Conservation (phyloP, 768 basidiomycete species). For the Rhodosporidiobolus sp. region DNA sequence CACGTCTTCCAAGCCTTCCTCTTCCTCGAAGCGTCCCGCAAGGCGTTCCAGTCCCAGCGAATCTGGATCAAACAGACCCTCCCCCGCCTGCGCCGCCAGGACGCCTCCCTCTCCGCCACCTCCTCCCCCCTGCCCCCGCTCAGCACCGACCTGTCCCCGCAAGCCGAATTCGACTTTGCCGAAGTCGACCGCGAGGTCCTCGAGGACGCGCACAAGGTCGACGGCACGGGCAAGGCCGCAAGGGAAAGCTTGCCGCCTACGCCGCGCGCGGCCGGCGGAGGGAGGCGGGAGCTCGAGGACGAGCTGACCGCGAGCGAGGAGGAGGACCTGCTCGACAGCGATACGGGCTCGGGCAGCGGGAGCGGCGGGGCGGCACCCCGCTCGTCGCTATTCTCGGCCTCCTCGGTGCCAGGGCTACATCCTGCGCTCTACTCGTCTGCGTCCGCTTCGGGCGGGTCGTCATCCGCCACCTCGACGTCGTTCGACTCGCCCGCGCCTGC, state of each 20-base stretch:
- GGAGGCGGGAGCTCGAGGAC: not conserved
- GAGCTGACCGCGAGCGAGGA: not conserved
- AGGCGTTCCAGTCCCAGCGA: constrained; percentile 43
- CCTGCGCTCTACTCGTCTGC: too few relatives aligned
- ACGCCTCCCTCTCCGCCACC: not conserved
- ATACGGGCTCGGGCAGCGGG: too few relatives aligned
- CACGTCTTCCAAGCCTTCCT: constrained; percentile 45
- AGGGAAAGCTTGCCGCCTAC: constrained; percentile 22
- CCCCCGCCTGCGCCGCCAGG: constrained; percentile 19
- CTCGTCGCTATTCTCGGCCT: too few relatives aligned
- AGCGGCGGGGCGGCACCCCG: too few relatives aligned
- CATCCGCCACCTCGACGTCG: constrained; percentile 1
- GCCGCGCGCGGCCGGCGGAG: not conserved
- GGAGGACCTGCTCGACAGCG: not conserved
- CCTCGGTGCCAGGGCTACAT: too few relatives aligned
- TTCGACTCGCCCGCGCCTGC: not conserved
- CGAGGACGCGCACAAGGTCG: constrained; percentile 36
- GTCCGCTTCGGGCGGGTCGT: too few relatives aligned
- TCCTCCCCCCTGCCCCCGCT: not conserved
- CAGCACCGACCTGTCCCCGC: not conserved
- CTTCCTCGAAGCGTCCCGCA: constrained; percentile 44
- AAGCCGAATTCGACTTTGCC: constrained; percentile 18
- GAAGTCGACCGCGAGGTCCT: constrained; percentile 34
- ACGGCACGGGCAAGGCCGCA: constrained; percentile 30
- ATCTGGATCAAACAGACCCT: constrained; percentile 42